These are phyloP conservation scores for Fennellomyces sp. DNA, from an alignment of 371 early-diverging fungal genomes.

Conservation along the genomic window DNA sequence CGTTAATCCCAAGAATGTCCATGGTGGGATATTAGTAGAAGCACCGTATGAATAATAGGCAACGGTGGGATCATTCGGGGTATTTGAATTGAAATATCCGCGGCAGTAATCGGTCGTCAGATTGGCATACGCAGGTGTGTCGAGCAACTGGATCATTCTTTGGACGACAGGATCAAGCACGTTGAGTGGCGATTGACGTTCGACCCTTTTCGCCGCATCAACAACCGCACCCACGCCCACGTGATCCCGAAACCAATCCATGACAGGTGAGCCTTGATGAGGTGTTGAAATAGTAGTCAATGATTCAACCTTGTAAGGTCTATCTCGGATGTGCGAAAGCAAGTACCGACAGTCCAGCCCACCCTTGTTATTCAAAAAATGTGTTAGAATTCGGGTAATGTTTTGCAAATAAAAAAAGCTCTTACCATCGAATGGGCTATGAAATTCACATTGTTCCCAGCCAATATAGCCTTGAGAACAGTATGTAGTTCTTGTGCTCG, in stretches of 20 bases:
- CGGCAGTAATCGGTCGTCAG: conserved; percentile 85
- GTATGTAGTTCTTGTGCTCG: conserved; percentile 80
- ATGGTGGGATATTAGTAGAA: conserved; percentile 50
- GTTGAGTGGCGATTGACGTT: background rate
- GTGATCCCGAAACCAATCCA: conserved; percentile 89
- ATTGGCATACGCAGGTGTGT: conserved; percentile 89
- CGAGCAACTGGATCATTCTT: conserved; percentile 51
- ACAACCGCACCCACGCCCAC: conserved; percentile 55
- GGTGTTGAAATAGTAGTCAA: conserved; percentile 91
- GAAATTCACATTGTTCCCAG: conserved; percentile 75
- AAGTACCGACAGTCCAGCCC: conserved; percentile 90
- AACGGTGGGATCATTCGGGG: conserved; percentile 77
- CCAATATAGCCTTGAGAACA: conserved; percentile 58
- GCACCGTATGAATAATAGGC: conserved; percentile 85
- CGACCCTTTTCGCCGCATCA: background rate
- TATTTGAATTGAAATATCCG: conserved; percentile 83
- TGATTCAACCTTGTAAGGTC: conserved; percentile 66
- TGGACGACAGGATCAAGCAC: conserved; percentile 8
- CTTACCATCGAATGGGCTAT: conserved; percentile 90
- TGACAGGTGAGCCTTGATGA: conserved; percentile 89
- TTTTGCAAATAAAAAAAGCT: background rate
- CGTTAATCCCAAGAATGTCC: conserved; percentile 65
- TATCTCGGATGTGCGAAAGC: conserved; percentile 73
- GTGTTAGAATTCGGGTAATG: background rate
- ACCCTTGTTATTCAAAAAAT: conserved; percentile 49